These are phyloP conservation scores for Bathelium albidoporum DNA, from an alignment of 495 filamentous ascomycete genomes.

Conservation along the genomic window DNA sequence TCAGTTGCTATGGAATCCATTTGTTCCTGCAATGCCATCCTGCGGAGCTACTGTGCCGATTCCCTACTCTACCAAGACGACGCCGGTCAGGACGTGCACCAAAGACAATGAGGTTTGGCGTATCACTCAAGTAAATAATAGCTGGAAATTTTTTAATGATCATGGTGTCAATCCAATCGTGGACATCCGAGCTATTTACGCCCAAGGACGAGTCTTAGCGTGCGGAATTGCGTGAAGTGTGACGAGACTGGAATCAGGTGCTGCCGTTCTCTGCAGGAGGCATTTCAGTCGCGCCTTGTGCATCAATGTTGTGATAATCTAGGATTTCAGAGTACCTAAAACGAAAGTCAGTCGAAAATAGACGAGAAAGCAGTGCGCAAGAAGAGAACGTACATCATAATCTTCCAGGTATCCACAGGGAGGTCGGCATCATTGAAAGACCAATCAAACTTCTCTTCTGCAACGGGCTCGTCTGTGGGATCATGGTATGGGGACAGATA, in stretches of 20 bases:
- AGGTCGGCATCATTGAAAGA: constrained; percentile 99
- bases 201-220: not conserved
- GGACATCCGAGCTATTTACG: not conserved
- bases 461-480: constrained; percentile 87
- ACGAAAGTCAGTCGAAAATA: constrained; percentile 6
- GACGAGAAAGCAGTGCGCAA: not conserved
- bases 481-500: constrained; percentile 97
- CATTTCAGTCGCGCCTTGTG: constrained; percentile 2
- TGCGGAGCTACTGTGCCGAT: not conserved
- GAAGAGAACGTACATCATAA: constrained; percentile 80
- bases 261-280: constrained; percentile 19
- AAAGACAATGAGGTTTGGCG: not conserved
- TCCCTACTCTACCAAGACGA: not conserved
- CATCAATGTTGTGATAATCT: constrained; percentile 94
- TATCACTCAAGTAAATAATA: not conserved
- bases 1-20: not conserved
- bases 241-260: not conserved
- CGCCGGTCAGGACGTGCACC: not conserved
- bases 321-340: constrained; percentile 97
- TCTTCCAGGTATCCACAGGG: constrained; percentile 99
- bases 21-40: not conserved
- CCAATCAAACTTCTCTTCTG: constrained; percentile 98
- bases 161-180: not conserved
- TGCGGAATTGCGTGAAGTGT: not conserved
- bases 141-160: not conserved